A percentile compares a stretch with the other conserved stretches of the same genome.
Evolutionary conservation across 257 asterid genomes (phyloP).

Genomic region (Przewalskia tangutica): DNA sequence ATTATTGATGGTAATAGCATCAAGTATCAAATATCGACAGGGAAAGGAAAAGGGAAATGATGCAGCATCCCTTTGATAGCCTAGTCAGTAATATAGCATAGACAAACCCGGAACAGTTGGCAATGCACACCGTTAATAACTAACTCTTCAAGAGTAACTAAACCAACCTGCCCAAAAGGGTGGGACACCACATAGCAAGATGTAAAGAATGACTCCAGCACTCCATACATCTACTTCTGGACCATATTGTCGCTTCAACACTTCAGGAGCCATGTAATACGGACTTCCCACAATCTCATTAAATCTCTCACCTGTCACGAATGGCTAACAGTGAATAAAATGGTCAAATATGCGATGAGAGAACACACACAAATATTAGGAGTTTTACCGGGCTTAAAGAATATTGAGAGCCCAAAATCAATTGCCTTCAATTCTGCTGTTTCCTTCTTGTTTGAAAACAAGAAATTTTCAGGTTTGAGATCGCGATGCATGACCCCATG

Average conservation of each 20-base stretch:
- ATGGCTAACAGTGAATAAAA: not conserved
- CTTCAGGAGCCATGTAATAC: slow-evolving; percentile 76
- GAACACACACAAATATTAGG: not conserved
- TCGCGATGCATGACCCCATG: slow-evolving; percentile 69
- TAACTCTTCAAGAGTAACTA: not conserved
- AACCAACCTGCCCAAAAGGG: slow-evolving; percentile 73
- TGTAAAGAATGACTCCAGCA: slow-evolving; percentile 70
- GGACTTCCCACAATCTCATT: slow-evolving; percentile 75
- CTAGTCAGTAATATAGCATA: no score
- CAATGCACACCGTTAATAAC: not conserved
- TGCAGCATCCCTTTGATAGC: not conserved
- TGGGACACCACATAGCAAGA: slow-evolving; percentile 58
- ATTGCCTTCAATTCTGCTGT: slow-evolving; percentile 54
- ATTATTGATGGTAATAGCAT: no score
- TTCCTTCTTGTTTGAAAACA: slow-evolving; percentile 50
- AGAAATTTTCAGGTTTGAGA: slow-evolving; percentile 61
- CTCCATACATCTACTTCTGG: slow-evolving; percentile 72
- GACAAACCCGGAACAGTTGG: not conserved
- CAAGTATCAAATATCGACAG: no score
- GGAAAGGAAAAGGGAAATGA: not conserved
- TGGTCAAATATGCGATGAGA: not conserved
- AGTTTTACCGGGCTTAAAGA: slow-evolving; percentile 53
- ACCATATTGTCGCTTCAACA: slow-evolving; percentile 52
- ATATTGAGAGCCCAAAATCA: slow-evolving; percentile 57
- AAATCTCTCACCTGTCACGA: slow-evolving; percentile 42